A percentile compares a stretch with the other conserved stretches of the same genome.
These are phyloP conservation scores for Isoetes taiwanensis DNA, from an alignment of 75 land plant species.

Conservation along the genomic window DNA sequence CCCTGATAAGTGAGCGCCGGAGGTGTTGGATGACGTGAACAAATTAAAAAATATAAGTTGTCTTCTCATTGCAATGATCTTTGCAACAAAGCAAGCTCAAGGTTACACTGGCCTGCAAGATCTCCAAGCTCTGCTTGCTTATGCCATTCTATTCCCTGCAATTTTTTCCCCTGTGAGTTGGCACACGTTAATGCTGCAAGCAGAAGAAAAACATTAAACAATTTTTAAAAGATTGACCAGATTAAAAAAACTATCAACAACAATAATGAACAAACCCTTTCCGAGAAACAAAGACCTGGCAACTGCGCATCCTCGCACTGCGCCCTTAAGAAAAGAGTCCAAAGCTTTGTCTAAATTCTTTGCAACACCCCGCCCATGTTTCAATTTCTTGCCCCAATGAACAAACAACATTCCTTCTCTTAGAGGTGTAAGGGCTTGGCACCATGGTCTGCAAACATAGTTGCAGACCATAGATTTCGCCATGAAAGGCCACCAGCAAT, in stretches of 20 bases:
- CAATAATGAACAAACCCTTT: slow-evolving; percentile 27
- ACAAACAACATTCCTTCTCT: slow-evolving; percentile 62
- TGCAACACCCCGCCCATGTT: slow-evolving; percentile 55
- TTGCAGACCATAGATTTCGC: slow-evolving; percentile 43
- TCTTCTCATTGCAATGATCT: no score
- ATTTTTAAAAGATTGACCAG: no score
- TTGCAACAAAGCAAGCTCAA: slow-evolving; percentile 58
- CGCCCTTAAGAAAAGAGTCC: slow-evolving; percentile 57
- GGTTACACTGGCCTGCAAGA: slow-evolving; percentile 70
- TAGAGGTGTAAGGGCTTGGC: slow-evolving; percentile 50
- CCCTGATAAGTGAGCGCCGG: no score
- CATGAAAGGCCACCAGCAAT: slow-evolving; percentile 41
- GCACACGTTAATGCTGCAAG: background rate
- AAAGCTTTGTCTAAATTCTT: slow-evolving; percentile 43
- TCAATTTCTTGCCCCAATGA: slow-evolving; percentile 61
- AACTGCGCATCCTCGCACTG: slow-evolving; percentile 57
- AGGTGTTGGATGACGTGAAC: no score
- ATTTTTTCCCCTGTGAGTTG: slow-evolving; percentile 30
- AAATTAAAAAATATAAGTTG: no score
- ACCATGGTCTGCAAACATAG: slow-evolving; percentile 60
- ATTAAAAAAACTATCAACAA: no score
- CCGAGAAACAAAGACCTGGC: slow-evolving; percentile 78
- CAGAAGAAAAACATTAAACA: no score
- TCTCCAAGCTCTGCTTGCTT: slow-evolving; percentile 56
- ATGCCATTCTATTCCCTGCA: slow-evolving; percentile 41